Percentiles rank a stretch among this genome's conserved stretches.
Conservation (phyloP, 257 asterid genomes). For the Solanum rostratum region DNA sequence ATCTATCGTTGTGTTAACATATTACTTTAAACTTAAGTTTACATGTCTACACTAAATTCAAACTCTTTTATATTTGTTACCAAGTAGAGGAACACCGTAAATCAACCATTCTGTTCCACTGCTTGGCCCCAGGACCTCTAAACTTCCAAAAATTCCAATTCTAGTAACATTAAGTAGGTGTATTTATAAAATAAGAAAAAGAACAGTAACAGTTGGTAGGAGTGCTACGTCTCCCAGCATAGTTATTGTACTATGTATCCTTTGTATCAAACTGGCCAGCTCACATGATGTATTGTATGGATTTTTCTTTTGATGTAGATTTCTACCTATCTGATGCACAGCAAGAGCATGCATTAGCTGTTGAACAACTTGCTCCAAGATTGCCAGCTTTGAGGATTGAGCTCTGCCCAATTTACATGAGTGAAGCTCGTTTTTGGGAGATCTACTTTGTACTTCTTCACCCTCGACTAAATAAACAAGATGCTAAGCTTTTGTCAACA, state of each 20-base stretch:
- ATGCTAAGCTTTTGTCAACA: background rate
- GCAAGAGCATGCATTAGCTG: background rate
- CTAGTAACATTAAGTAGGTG: background rate
- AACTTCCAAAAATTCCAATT: background rate
- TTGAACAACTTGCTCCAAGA: background rate
- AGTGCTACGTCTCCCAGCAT: background rate
- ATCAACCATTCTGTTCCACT: background rate
- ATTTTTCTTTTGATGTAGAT: background rate
- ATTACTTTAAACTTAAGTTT: background rate
- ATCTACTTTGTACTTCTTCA: background rate
- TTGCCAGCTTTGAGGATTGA: background rate
- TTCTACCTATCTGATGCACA: background rate
- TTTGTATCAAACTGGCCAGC: background rate
- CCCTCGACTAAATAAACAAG: background rate
- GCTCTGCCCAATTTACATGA: background rate
- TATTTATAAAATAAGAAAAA: background rate
- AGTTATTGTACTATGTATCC: background rate
- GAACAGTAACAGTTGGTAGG: too few relatives aligned
- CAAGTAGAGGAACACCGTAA: background rate
- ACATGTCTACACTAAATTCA: background rate
- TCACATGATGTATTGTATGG: background rate
- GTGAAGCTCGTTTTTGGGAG: background rate
- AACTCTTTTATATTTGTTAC: background rate
- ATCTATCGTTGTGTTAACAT: background rate
- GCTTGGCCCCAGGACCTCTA: background rate